Evolutionary conservation across 352 stramenopile species (phyloP).

Genomic region (Phytophthora syringae): DNA sequence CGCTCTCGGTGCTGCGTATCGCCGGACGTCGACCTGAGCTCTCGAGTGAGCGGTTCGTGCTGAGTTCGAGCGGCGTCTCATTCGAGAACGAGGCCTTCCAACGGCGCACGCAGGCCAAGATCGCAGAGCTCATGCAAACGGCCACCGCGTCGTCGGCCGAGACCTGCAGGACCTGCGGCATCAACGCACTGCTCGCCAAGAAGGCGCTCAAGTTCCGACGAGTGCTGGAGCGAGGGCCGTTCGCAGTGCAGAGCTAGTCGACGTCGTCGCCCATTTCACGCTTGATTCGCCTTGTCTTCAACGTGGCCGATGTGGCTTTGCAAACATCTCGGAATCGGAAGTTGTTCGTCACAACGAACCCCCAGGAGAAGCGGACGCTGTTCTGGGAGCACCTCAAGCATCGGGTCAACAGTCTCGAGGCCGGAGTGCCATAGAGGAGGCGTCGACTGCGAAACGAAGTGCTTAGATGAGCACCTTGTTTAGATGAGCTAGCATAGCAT

Average conservation of each 20-base stretch:
- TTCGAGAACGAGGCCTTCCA: constrained; percentile 49
- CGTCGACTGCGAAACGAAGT: background rate
- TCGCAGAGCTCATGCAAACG: constrained; percentile 32
- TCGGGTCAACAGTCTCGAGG: too few species aligned
- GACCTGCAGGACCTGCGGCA: constrained; percentile 31
- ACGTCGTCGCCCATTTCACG: too few species aligned
- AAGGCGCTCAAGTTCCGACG: constrained; percentile 62
- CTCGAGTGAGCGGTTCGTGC: constrained; percentile 12
- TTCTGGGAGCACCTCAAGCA: too few species aligned
- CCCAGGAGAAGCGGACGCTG: too few species aligned
- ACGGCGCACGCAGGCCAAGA: constrained; percentile 36
- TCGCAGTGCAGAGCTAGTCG: constrained; percentile 5
- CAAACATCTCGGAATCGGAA: too few species aligned
- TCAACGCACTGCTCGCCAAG: constrained; percentile 43
- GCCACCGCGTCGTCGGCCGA: constrained; percentile 17
- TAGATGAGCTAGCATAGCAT: too few species aligned
- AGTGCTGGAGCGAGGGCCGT: constrained; percentile 32
- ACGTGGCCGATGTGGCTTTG: too few species aligned
- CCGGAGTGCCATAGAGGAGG: too few species aligned
- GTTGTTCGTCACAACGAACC: too few species aligned
- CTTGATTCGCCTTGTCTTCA: too few species aligned
- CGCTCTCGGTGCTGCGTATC: background rate
- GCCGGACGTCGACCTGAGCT: background rate
- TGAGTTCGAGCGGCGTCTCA: constrained; percentile 20
- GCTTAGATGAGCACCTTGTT: background rate